A percentile compares a stretch with the other conserved stretches of the same genome.
phyloP scores from a whole-genome alignment of 2,329 filamentous ascomycete genomes.

The Talaromyces verruculosus region DNA sequence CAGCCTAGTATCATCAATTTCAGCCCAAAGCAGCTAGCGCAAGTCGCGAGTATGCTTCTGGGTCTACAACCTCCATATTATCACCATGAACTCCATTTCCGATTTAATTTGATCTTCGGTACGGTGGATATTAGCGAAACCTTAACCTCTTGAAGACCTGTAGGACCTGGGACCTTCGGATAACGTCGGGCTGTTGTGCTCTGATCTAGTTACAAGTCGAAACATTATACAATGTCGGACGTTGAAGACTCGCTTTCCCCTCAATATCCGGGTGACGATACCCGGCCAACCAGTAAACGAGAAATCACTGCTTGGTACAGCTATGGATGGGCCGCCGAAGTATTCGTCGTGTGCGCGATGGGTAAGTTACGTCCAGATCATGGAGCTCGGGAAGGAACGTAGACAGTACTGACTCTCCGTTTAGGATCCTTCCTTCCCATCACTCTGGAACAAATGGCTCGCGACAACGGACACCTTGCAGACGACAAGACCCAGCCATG shows the following conservation, averaged over 20 bases:
- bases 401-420: slow-evolving; percentile 6
- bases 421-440: slow-evolving; percentile 93
- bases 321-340: slow-evolving; percentile 94
- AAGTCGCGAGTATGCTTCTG: background rate
- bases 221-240: slow-evolving; percentile 30
- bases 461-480: slow-evolving; percentile 85
- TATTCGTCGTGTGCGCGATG: slow-evolving; percentile 88
- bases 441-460: slow-evolving; percentile 85
- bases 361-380: slow-evolving; percentile 44
- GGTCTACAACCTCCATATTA: background rate
- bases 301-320: slow-evolving; percentile 94
- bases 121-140: background rate
- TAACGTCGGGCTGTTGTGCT: background rate
- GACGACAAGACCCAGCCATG: slow-evolving; percentile 61
- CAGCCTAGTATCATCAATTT: background rate
- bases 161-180: background rate
- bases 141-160: too few species aligned
- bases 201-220: background rate
- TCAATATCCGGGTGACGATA: slow-evolving; percentile 80
- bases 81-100: background rate
- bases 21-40: slow-evolving; percentile 12
- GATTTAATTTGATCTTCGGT: background rate
- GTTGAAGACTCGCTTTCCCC: slow-evolving; percentile 39
- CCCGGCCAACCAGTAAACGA: slow-evolving; percentile 78
- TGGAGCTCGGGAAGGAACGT: background rate